Percentiles rank a stretch among this genome's conserved stretches.
Evolutionary conservation across 176 grass and related monocot genomes (phyloP).

Genomic region (Stipa capillata): DNA sequence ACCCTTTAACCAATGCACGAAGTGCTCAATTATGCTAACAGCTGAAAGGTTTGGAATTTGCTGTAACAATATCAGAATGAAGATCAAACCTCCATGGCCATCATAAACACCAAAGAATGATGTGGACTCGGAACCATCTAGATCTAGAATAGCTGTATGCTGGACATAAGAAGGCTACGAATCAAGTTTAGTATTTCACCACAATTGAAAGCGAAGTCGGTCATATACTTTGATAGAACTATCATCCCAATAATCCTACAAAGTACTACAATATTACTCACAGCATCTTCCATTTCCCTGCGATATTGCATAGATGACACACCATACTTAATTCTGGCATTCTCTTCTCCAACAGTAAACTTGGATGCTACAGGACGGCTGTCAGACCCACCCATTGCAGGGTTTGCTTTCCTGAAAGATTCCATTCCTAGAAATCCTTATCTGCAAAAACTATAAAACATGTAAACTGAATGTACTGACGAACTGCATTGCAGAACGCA

Average conservation of each 20-base stretch:
- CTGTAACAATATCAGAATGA: not conserved
- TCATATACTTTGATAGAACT: not conserved
- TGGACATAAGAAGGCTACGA: not conserved
- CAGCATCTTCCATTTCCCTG: not conserved
- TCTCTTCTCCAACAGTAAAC: not conserved
- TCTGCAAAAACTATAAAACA: not conserved
- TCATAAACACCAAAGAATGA: constrained; percentile 43
- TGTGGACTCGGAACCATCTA: not conserved
- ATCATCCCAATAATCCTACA: not conserved
- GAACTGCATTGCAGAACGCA: not conserved
- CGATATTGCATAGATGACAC: not conserved
- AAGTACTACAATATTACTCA: constrained; percentile 12
- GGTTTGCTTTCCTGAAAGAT: not conserved
- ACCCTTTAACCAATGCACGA: not conserved
- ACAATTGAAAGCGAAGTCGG: not conserved
- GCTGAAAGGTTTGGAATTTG: not conserved
- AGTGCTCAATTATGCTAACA: not conserved
- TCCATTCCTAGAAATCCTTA: not conserved
- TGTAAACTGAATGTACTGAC: not conserved
- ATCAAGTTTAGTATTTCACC: not conserved
- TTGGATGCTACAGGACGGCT: not conserved
- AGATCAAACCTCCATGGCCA: constrained; percentile 33
- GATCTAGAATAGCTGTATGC: not conserved
- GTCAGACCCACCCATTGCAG: constrained; percentile 4
- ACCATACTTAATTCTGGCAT: constrained; percentile 14